A percentile compares a stretch with the other conserved stretches of the same genome.
phyloP scores from a whole-genome alignment of 2,329 filamentous ascomycete genomes.

The Teratosphaeria viscida region DNA sequence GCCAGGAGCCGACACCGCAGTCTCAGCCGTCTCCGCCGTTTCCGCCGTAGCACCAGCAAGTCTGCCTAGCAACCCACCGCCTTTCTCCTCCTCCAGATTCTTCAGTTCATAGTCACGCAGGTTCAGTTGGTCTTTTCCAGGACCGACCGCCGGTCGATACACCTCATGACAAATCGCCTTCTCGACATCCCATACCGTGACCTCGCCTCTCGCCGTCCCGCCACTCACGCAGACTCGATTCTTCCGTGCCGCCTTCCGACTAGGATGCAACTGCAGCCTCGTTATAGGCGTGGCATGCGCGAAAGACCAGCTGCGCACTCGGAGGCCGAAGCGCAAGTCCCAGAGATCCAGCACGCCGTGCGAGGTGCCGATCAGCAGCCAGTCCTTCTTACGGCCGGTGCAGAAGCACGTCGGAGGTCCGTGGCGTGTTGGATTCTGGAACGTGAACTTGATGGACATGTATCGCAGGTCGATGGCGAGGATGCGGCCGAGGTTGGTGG shows the following conservation, averaged over 20 bases:
- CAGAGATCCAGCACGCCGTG: constrained; percentile 89
- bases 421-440: constrained; percentile 84
- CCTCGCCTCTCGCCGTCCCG: constrained; percentile 75
- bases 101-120: constrained; percentile 67
- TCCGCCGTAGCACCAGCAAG: constrained; percentile 59
- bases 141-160: constrained; percentile 57
- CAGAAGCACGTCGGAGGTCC: constrained; percentile 87
- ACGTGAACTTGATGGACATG: constrained; percentile 69
- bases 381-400: constrained; percentile 74
- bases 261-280: constrained; percentile 65
- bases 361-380: constrained; percentile 83
- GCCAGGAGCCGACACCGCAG: constrained; percentile 29
- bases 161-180: constrained; percentile 81
- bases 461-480: constrained; percentile 76
- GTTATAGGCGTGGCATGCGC: constrained; percentile 72
- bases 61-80: constrained; percentile 75
- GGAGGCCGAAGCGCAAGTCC: constrained; percentile 90
- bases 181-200: constrained; percentile 93
- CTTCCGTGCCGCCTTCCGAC: constrained; percentile 45
- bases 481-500: constrained; percentile 76
- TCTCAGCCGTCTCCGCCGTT: constrained; percentile 20
- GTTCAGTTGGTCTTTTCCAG: constrained; percentile 34
- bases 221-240: constrained; percentile 83
- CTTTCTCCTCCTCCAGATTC: constrained; percentile 80
- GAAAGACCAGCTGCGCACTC: constrained; percentile 79